phyloP scores from a whole-genome alignment of 441 rosid species.

The Cnidoscolus chayamansa region DNA sequence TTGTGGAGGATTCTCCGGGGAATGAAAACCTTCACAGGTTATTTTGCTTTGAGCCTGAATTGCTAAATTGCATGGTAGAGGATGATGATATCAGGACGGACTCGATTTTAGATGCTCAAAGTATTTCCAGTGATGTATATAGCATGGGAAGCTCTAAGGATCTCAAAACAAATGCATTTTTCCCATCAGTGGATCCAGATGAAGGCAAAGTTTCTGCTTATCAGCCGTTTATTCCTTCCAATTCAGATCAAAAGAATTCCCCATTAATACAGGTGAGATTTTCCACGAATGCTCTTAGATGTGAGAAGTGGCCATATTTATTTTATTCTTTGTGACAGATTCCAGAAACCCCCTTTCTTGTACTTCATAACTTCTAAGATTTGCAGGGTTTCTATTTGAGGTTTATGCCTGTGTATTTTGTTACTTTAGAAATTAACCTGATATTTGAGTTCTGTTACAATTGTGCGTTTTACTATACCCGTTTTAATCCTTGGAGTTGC shows the following conservation, averaged over 20 bases:
- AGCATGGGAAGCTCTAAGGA: constrained; percentile 31
- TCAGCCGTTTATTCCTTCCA: constrained; percentile 20
- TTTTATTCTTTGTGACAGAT: neutral
- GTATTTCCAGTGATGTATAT: constrained; percentile 22
- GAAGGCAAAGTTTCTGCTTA: constrained; percentile 32
- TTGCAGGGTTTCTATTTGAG: neutral
- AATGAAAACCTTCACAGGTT: constrained; percentile 30
- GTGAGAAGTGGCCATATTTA: neutral
- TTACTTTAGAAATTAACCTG: neutral
- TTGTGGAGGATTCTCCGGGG: constrained; percentile 49
- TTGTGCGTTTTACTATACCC: neutral
- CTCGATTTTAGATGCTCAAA: constrained; percentile 28
- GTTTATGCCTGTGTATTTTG: neutral
- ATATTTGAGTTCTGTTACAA: neutral
- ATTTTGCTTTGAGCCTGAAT: constrained; percentile 28
- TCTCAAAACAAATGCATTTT: constrained; percentile 34
- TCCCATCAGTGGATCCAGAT: constrained; percentile 35
- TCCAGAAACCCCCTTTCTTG: neutral
- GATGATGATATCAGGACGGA: constrained; percentile 22
- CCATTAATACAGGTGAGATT: constrained; percentile 32
- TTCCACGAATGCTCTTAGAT: constrained; percentile 11
- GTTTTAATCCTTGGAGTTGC: constrained; percentile 3
- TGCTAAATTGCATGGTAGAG: constrained; percentile 20
- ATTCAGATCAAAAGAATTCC: constrained; percentile 17
- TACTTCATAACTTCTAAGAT: neutral